A percentile compares a stretch with the other conserved stretches of the same genome.
These are phyloP conservation scores for bread wheat (Triticum aestivum) DNA, from an alignment of 176 grass and related monocot species.

Conservation along the genomic window DNA sequence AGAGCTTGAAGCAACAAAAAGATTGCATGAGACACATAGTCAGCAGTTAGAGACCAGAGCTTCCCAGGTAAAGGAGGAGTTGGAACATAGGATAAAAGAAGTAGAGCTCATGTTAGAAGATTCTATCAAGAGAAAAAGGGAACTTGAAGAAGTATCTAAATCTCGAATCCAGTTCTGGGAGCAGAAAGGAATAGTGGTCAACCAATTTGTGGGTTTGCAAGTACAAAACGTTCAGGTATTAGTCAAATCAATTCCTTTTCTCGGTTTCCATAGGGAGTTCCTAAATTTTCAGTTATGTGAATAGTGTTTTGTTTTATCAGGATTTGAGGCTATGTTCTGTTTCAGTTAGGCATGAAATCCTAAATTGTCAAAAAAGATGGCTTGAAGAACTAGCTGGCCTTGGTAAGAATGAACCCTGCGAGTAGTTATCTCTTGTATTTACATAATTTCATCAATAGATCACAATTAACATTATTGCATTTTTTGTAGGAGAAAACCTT, in stretches of 20 bases:
- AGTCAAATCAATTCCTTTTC: slow-evolving; percentile 1
- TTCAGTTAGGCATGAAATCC: slow-evolving; percentile 53
- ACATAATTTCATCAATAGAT: slow-evolving; percentile 13
- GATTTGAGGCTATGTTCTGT: slow-evolving; percentile 69
- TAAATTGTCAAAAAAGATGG: slow-evolving; percentile 56
- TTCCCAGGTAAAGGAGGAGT: slow-evolving; percentile 37
- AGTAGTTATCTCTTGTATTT: slow-evolving; percentile 8
- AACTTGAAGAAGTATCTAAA: slow-evolving; percentile 44
- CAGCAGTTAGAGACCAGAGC: slow-evolving; percentile 44
- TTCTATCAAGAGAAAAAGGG: slow-evolving; percentile 52
- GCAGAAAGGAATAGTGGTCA: slow-evolving; percentile 36
- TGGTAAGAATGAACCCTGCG: slow-evolving; percentile 35
- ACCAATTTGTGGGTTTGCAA: slow-evolving; percentile 48
- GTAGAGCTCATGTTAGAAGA: slow-evolving; percentile 51
- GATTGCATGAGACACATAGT: slow-evolving; percentile 28
- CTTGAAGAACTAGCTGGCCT: slow-evolving; percentile 57
- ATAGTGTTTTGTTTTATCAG: slow-evolving; percentile 45
- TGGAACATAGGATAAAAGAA: slow-evolving; percentile 56
- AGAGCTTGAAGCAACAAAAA: slow-evolving; percentile 45
- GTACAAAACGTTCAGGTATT: slow-evolving; percentile 56
- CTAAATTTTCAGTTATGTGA: slow-evolving; percentile 24
- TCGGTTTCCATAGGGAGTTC: slow-evolving; percentile 2
- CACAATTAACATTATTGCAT: slow-evolving; percentile 27
- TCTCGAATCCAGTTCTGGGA: slow-evolving; percentile 54
- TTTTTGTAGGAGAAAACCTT: slow-evolving; percentile 43